Base-by-base conservation (phyloP, 345 rosid genomes). In the Pugionium dolabratum region DNA sequence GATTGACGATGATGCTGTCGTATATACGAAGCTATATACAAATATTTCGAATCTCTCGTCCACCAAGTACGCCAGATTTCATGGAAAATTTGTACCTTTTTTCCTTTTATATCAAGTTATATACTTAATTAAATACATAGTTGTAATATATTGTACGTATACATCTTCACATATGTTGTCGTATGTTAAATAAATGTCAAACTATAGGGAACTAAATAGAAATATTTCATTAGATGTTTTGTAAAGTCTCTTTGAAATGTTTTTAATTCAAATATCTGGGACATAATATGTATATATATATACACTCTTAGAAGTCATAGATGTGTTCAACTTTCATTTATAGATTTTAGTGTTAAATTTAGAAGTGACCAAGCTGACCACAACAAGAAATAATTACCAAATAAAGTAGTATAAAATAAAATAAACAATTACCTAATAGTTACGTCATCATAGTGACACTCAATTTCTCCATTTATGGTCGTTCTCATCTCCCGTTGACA, bases 401-500 rank as follows among this genome's bases (percentile, higher is more conserved):
- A 18, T 30, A 7, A 43, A 35, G 0, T 10, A 18, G 1, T 18
- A 34, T 33, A 59, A 51, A 59, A 26, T 30, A 28, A 54, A 55
- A 40, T 6, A 58, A 51, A 45, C 5, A 53, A 65, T 41, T 36
- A 45, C 39, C 27, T 53, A 66, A 59, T 59, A 63, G 52, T 55
- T 54, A 60, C 77, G 77, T 73, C 77, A 73, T 32, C 5, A 73
- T 28, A 59, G 57, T 60, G 67, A 66, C 71, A 73, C 72, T 68
- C 67, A 66, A 59, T 46, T 36, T 66, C 62, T 60, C 72, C 72
- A 59, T 66, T 73, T 66, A 73, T 73, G 50, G 67, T 9, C 72
- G 11, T 40, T 26, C 63, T 60, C 72, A 59, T 46, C 11, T 60
- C 37, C 45, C 77, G 68, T 66, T 73, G 67, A 73, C 77, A 73